These are phyloP conservation scores for Hypoxylon sp. DNA, from an alignment of 2,329 filamentous ascomycete species.

Conservation along the genomic window DNA sequence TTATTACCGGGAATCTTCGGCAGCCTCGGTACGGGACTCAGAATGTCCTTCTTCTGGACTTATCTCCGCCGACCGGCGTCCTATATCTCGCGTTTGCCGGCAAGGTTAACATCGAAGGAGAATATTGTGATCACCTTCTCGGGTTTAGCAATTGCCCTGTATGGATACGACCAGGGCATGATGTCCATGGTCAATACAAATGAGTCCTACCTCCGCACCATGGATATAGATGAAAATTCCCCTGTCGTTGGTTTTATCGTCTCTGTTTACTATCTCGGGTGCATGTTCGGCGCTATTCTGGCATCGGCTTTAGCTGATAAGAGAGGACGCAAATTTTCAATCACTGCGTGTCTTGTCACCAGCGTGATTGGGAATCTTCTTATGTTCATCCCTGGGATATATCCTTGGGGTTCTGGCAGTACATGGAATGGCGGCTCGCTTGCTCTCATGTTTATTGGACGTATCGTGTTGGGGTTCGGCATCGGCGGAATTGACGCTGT, in stretches of 20 bases:
- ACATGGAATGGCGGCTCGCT: conserved; percentile 65
- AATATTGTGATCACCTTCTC: conserved; percentile 57
- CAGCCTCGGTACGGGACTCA: neutral
- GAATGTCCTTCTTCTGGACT: neutral
- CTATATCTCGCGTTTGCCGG: neutral
- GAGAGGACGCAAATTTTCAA: conserved; percentile 68
- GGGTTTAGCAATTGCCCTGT: conserved; percentile 58
- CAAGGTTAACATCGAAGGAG: conserved; percentile 52
- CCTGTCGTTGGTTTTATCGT: conserved; percentile 72
- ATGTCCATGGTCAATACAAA: conserved; percentile 58
- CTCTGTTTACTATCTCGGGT: conserved; percentile 75
- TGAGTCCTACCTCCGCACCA: conserved; percentile 67
- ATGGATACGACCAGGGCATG: conserved; percentile 57
- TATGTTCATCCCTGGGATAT: conserved; percentile 72
- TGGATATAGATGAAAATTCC: conserved; percentile 66
- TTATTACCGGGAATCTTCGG: neutral
- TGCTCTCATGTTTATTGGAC: conserved; percentile 55
- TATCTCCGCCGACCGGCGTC: neutral
- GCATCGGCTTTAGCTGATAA: conserved; percentile 70
- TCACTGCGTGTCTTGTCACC: conserved; percentile 68
- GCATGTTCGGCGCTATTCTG: conserved; percentile 69
- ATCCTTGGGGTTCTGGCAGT: conserved; percentile 57
- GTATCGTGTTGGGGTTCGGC: conserved; percentile 60
- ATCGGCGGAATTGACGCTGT: conserved; percentile 74
- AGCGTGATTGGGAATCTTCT: conserved; percentile 70